phyloP scores from a whole-genome alignment of 441 rosid genomes.

The Populus hybrid region DNA sequence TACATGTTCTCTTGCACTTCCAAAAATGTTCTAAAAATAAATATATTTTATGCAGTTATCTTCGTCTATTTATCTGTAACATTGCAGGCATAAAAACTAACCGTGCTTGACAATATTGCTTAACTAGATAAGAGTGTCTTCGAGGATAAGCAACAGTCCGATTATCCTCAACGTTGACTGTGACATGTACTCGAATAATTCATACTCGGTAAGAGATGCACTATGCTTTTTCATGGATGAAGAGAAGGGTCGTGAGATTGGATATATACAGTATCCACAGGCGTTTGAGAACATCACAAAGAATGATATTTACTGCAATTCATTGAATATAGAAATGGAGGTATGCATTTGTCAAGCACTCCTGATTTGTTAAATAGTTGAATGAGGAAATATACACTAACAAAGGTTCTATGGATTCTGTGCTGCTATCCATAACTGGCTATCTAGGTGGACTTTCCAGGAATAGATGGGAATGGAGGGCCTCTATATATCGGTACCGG shows the following conservation, averaged over 20 bases:
- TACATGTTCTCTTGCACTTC: no score
- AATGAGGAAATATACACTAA: background rate
- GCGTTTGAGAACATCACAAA: conserved; percentile 44
- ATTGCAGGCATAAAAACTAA: background rate
- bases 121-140: conserved; percentile 59
- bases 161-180: conserved; percentile 68
- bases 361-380: background rate
- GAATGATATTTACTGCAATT: conserved; percentile 50
- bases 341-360: background rate
- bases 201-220: conserved; percentile 51
- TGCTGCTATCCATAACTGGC: background rate
- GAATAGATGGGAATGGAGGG: conserved; percentile 68
- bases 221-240: conserved; percentile 83
- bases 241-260: conserved; percentile 47
- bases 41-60: no score
- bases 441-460: conserved; percentile 59
- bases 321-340: conserved; percentile 24
- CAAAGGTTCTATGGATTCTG: background rate
- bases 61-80: background rate
- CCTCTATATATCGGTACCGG: conserved; percentile 64
- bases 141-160: conserved; percentile 53
- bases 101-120: background rate
- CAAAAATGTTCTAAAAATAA: no score
- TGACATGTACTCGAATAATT: conserved; percentile 77
- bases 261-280: conserved; percentile 66